Conservation (phyloP, 306 rosid species). For the Trifolium pratense region DNA sequence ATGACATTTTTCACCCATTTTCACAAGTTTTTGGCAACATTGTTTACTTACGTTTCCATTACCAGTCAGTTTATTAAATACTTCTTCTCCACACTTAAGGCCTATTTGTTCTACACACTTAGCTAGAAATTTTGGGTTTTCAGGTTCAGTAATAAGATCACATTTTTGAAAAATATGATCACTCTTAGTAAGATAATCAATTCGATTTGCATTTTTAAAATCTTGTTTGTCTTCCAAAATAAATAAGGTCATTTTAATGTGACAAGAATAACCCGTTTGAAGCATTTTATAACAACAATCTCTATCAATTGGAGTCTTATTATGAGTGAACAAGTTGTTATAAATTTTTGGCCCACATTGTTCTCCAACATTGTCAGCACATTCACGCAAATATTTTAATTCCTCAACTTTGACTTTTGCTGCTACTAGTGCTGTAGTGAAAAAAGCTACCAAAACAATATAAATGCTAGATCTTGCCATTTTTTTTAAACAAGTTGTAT, state of each 20-base stretch:
- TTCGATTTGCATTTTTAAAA: not conserved
- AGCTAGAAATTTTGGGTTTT: not conserved
- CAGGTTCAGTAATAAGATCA: constrained; percentile 7
- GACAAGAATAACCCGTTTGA: constrained; percentile 37
- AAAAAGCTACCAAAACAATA: not conserved
- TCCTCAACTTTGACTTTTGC: not conserved
- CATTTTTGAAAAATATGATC: constrained; percentile 21
- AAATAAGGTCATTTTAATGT: not conserved
- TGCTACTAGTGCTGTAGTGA: not conserved
- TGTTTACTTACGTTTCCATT: not conserved
- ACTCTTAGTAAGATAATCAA: not conserved
- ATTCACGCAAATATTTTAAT: not conserved
- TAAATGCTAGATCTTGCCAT: not conserved
- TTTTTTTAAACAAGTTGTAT: not conserved
- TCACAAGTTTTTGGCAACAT: constrained; percentile 33
- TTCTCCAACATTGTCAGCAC: not conserved
- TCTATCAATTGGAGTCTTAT: not conserved
- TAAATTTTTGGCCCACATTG: not conserved
- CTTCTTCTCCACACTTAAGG: not conserved
- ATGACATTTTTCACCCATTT: constrained; percentile 20
- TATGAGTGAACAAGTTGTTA: not conserved
- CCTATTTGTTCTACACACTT: constrained; percentile 24
- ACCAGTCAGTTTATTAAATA: not conserved
- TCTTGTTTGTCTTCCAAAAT: not conserved
- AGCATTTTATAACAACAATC: constrained; percentile 40